Evolutionary conservation across 371 early-diverging fungal species (phyloP).

Genomic region (Blakeslea trispora): DNA sequence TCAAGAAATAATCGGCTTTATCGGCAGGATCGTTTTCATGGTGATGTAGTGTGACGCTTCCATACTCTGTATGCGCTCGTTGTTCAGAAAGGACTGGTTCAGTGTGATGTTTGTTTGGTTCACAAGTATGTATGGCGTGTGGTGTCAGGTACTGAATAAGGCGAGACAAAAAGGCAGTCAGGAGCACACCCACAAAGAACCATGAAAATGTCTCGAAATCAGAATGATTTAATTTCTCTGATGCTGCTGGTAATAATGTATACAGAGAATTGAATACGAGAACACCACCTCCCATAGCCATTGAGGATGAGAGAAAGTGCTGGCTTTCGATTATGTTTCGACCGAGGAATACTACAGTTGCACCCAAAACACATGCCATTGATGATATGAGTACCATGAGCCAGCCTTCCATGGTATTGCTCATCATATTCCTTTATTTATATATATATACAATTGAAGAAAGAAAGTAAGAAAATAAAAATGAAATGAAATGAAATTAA

Average conservation of each 20-base stretch:
- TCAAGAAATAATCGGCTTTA: constrained; percentile 29
- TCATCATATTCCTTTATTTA: constrained; percentile 1
- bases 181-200: constrained; percentile 24
- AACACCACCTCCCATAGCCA: constrained; percentile 33
- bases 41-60: neutral
- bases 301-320: constrained; percentile 23
- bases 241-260: constrained; percentile 28
- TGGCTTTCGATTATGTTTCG: constrained; percentile 16
- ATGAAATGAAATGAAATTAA: constrained; percentile 3
- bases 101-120: constrained; percentile 2
- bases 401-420: constrained; percentile 23
- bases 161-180: constrained; percentile 16
- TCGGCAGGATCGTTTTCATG: neutral
- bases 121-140: constrained; percentile 29
- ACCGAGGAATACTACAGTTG: constrained; percentile 26
- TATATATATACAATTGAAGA: neutral
- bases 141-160: constrained; percentile 26
- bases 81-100: constrained; percentile 1
- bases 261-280: constrained; percentile 30
- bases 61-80: neutral
- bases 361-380: constrained; percentile 27
- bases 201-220: constrained; percentile 15
- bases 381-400: constrained; percentile 26
- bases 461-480: constrained; percentile 7
- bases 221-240: constrained; percentile 18